phyloP scores from a whole-genome alignment of 805 yeast species.

The Metschnikowia santaceciliae region DNA sequence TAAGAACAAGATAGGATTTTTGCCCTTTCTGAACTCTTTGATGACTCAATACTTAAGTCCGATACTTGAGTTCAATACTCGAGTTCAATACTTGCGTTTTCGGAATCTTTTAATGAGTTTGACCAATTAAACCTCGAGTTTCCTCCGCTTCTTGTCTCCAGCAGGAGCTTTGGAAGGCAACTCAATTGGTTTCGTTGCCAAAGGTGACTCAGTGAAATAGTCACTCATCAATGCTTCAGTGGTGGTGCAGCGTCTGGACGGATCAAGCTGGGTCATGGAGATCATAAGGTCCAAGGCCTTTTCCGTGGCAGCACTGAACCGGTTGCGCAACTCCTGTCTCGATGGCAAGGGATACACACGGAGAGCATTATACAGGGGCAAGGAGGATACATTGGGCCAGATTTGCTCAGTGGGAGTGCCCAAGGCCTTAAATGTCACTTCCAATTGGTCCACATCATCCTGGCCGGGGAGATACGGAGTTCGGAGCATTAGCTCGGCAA shows the following conservation, averaged over 20 bases:
- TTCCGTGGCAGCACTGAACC: conserved; percentile 90
- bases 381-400: conserved; percentile 85
- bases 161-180: conserved; percentile 49
- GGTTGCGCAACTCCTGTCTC: conserved; percentile 67
- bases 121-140: conserved; percentile 8
- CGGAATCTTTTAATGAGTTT: no score
- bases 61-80: no score
- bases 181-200: conserved; percentile 63
- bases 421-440: conserved; percentile 88
- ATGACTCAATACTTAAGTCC: no score
- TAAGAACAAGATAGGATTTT: no score
- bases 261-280: conserved; percentile 72
- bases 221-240: conserved; percentile 59
- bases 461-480: conserved; percentile 94
- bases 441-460: conserved; percentile 85
- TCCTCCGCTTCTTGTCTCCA: conserved; percentile 15
- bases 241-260: conserved; percentile 65
- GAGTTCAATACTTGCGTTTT: no score
- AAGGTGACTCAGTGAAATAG: conserved; percentile 70
- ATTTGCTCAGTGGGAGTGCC: conserved; percentile 92
- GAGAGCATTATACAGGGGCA: conserved; percentile 73
- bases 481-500: conserved; percentile 93
- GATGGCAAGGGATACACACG: conserved; percentile 81
- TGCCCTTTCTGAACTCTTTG: no score
- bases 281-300: conserved; percentile 72